Conservation (phyloP, 2,329 filamentous ascomycete genomes). For the Stachybotrys elegans region DNA sequence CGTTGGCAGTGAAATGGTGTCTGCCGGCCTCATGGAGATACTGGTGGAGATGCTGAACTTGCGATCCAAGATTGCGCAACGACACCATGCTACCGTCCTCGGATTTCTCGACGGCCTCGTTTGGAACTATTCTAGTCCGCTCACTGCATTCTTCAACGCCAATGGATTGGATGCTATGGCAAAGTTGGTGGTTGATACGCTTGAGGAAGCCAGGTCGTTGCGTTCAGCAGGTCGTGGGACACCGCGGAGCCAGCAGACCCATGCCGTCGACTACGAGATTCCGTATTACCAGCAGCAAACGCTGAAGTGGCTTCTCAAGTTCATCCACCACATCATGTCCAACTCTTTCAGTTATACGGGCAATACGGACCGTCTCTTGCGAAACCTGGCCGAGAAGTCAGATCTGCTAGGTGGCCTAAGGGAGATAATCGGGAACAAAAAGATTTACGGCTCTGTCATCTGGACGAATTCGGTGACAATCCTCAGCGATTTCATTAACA, state of each 20-base stretch:
- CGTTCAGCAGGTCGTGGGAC: slow-evolving; percentile 69
- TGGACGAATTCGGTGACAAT: slow-evolving; percentile 95
- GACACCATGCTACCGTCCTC: slow-evolving; percentile 78
- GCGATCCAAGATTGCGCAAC: slow-evolving; percentile 74
- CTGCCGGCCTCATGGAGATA: slow-evolving; percentile 83
- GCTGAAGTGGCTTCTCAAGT: slow-evolving; percentile 89
- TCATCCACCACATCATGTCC: slow-evolving; percentile 91
- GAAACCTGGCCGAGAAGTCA: slow-evolving; percentile 92
- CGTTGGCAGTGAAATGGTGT: slow-evolving; percentile 77
- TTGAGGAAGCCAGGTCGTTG: slow-evolving; percentile 61
- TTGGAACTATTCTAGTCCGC: slow-evolving; percentile 78
- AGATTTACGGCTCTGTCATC: slow-evolving; percentile 81
- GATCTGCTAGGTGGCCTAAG: slow-evolving; percentile 75
- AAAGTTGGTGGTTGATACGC: slow-evolving; percentile 77
- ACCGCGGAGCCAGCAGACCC: slow-evolving; percentile 63
- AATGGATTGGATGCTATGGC: slow-evolving; percentile 87
- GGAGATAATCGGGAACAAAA: slow-evolving; percentile 73
- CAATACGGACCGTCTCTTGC: slow-evolving; percentile 82
- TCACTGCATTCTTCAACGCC: slow-evolving; percentile 74
- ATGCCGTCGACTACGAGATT: slow-evolving; percentile 86
- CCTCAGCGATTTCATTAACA: slow-evolving; percentile 94
- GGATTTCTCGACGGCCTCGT: slow-evolving; percentile 86
- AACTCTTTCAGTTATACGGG: slow-evolving; percentile 65
- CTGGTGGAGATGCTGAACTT: slow-evolving; percentile 84
- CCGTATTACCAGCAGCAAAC: slow-evolving; percentile 92